Conservation (phyloP, 2,329 filamentous ascomycete species). For the Daldinia sp. region DNA sequence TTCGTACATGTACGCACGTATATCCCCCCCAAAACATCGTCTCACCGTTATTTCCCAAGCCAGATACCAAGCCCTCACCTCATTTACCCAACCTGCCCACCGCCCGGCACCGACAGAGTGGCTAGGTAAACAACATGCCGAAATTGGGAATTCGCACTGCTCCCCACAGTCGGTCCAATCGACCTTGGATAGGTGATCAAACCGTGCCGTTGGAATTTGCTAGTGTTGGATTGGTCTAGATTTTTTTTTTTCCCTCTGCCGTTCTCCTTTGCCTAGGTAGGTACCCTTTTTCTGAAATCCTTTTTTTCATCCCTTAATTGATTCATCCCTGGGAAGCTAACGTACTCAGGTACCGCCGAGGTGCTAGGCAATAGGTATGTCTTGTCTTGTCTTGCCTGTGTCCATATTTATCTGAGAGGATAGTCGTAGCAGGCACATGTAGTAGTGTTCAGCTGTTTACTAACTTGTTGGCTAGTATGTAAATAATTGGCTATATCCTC, state of each 20-base stretch:
- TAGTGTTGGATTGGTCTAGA: not conserved
- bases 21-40: too few species aligned
- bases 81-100: not conserved
- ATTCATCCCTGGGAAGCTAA: too few species aligned
- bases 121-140: not conserved
- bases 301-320: not conserved
- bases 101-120: not conserved
- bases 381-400: too few species aligned
- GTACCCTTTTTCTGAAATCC: not conserved
- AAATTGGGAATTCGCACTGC: not conserved
- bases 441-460: not conserved
- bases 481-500: not conserved
- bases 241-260: not conserved
- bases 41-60: too few species aligned
- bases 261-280: not conserved
- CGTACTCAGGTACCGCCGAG: not conserved
- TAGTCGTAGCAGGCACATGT: not conserved
- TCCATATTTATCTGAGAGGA: not conserved
- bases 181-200: not conserved
- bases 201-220: constrained; percentile 15
- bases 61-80: too few species aligned
- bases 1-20: too few species aligned
- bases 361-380: not conserved
- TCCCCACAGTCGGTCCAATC: not conserved
- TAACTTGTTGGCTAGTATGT: too few species aligned